Conservation (phyloP, 163 green algal genomes). For the Volvox carteri region DNA sequence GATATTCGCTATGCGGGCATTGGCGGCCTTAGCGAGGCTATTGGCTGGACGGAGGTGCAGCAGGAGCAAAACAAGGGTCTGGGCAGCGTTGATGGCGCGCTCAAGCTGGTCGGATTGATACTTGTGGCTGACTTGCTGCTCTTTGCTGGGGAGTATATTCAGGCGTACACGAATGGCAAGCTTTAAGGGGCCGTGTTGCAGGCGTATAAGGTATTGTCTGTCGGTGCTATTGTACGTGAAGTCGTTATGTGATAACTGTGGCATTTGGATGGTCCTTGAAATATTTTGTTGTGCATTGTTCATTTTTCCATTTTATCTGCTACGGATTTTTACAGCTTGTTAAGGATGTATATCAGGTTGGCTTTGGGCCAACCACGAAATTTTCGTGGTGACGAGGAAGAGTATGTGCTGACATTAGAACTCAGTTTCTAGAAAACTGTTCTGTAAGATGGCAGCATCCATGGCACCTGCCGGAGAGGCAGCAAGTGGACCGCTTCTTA, state of each 20-base stretch:
- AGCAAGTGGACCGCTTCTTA: not conserved
- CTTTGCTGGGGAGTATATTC: slow-evolving; percentile 75
- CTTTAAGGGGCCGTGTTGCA: not conserved
- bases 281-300: too few relatives aligned
- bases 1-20: slow-evolving; percentile 82
- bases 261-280: too few relatives aligned
- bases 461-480: slow-evolving; percentile 13
- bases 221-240: not conserved
- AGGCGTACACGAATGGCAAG: slow-evolving; percentile 30
- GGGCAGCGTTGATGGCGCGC: slow-evolving; percentile 61
- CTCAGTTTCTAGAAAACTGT: too few relatives aligned
- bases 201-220: not conserved
- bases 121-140: slow-evolving; percentile 75
- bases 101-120: slow-evolving; percentile 72
- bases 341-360: not conserved
- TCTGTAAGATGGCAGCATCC: not conserved
- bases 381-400: not conserved
- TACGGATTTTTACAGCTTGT: not conserved
- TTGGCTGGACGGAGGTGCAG: slow-evolving; percentile 85
- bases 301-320: not conserved
- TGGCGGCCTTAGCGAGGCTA: slow-evolving; percentile 77
- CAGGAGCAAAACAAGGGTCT: slow-evolving; percentile 69
- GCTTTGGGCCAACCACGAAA: not conserved
- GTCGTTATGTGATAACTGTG: not conserved
- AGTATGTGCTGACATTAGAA: not conserved